These are phyloP conservation scores for Sphaerulina vaccinii DNA, from an alignment of 2,329 filamentous ascomycete species.

Conservation along the genomic window DNA sequence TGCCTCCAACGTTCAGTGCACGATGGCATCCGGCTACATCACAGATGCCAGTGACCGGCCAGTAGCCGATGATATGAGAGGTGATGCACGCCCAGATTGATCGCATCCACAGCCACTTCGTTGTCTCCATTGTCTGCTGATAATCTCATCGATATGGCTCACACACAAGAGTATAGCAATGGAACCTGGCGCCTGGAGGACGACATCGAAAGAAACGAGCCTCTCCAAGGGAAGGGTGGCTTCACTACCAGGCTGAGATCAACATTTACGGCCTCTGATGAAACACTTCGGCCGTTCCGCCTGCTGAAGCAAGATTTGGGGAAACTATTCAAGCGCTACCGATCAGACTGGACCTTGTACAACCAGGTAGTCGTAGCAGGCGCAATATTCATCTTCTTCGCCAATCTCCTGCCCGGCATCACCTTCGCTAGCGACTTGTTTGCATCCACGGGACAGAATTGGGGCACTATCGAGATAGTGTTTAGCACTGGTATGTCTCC, in stretches of 20 bases:
- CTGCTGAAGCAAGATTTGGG: conserved; percentile 35
- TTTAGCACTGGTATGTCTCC: conserved; percentile 52
- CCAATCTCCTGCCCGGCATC: conserved; percentile 64
- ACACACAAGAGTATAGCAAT: neutral
- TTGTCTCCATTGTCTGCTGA: neutral
- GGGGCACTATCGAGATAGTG: conserved; percentile 67
- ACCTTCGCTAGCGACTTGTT: conserved; percentile 67
- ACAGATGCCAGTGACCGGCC: neutral
- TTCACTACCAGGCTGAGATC: neutral
- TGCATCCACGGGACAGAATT: conserved; percentile 60
- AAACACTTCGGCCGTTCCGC: conserved; percentile 34
- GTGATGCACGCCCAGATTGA: neutral
- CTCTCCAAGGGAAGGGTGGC: neutral
- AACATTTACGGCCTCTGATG: neutral
- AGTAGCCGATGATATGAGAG: neutral
- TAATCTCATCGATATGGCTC: neutral
- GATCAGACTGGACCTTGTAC: conserved; percentile 48
- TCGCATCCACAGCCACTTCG: neutral
- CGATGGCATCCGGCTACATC: neutral
- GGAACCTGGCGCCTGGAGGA: neutral
- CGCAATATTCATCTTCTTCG: conserved; percentile 66
- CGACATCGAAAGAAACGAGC: neutral
- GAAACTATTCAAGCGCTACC: conserved; percentile 34
- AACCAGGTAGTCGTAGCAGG: conserved; percentile 65
- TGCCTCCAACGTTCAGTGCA: neutral